These are phyloP conservation scores for Coniella vitis DNA, from an alignment of 2,329 filamentous ascomycete species.

Conservation along the genomic window DNA sequence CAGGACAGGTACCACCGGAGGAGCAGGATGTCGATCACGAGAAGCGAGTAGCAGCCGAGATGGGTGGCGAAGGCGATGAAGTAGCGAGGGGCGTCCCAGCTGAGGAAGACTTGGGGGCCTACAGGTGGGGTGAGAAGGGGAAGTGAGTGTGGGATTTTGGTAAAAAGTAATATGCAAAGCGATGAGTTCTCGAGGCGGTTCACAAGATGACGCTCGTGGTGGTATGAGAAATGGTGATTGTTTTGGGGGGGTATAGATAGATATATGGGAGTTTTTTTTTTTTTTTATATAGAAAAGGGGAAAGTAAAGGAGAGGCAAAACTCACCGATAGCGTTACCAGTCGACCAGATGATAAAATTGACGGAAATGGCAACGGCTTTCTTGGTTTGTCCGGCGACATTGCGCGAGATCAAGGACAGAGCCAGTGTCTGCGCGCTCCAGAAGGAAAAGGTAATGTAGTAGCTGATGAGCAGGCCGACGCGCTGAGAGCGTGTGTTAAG, in stretches of 20 bases:
- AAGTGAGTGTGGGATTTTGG: too few species aligned
- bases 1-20: slow-evolving; percentile 51
- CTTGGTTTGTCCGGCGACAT: slow-evolving; percentile 68
- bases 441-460: slow-evolving; percentile 73
- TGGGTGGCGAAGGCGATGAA: slow-evolving; percentile 64
- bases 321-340: slow-evolving; percentile 58
- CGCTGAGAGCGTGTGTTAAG: slow-evolving; percentile 51
- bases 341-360: slow-evolving; percentile 65
- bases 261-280: neutral
- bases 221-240: too few species aligned
- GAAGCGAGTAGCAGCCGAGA: slow-evolving; percentile 58
- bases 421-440: slow-evolving; percentile 65
- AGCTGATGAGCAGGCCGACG: slow-evolving; percentile 62
- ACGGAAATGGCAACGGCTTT: slow-evolving; percentile 61
- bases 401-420: slow-evolving; percentile 61
- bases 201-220: too few species aligned
- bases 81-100: slow-evolving; percentile 55
- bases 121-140: too few species aligned
- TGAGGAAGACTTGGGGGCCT: slow-evolving; percentile 59
- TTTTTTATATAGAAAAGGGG: too few species aligned
- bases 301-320: slow-evolving; percentile 1
- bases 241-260: too few species aligned
- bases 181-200: too few species aligned
- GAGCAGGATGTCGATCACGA: slow-evolving; percentile 50
- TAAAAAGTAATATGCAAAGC: too few species aligned